Base-by-base conservation (phyloP, 805 yeast genomes). In the Saturnispora saitoi region DNA sequence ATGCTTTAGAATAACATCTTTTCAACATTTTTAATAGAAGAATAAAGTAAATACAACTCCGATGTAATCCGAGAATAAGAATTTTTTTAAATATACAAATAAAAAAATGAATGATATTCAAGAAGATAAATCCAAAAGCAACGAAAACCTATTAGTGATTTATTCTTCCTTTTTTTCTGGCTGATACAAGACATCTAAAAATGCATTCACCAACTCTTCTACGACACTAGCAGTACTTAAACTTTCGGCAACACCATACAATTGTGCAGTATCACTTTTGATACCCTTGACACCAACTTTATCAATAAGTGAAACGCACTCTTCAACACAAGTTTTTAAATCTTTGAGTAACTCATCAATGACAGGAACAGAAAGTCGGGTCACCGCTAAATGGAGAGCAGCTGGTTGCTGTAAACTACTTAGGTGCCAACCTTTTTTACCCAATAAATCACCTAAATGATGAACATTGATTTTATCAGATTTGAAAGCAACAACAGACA, bases 191-290 rank as follows among this genome's bases (percentile, higher is more conserved):
- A 86, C 72, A 61, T 93, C 96, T 26, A 93, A 67, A 61, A 91
- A 91, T 0, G 85, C 90, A 12, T 76, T 83, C 37, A 91, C 84
- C 10, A 91, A 65, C 48, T 75, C 73, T 51, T 85, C 95, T 10
- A 89, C 96, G 12, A 93, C 80, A 3, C 95, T 93, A 0, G 81
- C 76, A 0, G 96, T 88, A 49, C 77, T 70, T 20, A 93, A 78
- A 59, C 93, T 86, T 7, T 96, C 97, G 2, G 98, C 98, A 42
- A 91, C 95, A 56, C 99, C 99, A 60, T 91, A 91, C 41, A 91
- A 62, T 3, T 93, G 95, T 14, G 95, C 93, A 1, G 96, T 87
- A 50, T 85, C 87, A 36, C 77, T 64, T 26, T 58, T 50, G 28
- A 56, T 31, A 7, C 52, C 43, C 20, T 42, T 28, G 8, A 19